phyloP scores from a whole-genome alignment of 2,329 filamentous ascomycete genomes.

The Mycosphaerella sp. region DNA sequence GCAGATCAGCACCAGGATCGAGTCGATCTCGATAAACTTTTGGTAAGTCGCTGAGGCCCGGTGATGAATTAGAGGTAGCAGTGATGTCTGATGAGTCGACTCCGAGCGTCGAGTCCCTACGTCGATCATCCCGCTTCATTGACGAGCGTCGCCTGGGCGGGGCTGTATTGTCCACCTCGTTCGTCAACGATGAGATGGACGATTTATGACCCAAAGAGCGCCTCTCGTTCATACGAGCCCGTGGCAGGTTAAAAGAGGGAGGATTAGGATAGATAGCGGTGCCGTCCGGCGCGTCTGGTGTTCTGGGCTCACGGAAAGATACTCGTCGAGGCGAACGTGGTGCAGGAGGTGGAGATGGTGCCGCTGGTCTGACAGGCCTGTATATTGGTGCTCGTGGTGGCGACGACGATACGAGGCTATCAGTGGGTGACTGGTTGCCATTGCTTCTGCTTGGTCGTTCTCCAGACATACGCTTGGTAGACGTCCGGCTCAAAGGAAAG shows the following conservation, averaged over 20 bases:
- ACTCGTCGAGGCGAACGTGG: conserved; percentile 6
- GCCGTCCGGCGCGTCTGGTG: conserved; percentile 19
- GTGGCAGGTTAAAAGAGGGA: conserved; percentile 20
- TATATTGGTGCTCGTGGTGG: conserved; percentile 12
- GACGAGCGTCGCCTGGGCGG: not conserved
- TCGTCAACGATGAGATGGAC: conserved; percentile 11
- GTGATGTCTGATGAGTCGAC: conserved; percentile 1
- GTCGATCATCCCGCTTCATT: conserved; percentile 4
- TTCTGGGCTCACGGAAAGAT: conserved; percentile 8
- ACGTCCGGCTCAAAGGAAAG: conserved; percentile 18
- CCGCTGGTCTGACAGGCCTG: conserved; percentile 18
- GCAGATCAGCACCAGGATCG: conserved; percentile 17
- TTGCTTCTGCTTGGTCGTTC: conserved; percentile 12
- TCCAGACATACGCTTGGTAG: conserved; percentile 21
- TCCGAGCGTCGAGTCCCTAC: conserved; percentile 13
- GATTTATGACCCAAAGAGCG: conserved; percentile 7
- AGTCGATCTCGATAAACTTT: conserved; percentile 11
- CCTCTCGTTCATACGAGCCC: conserved; percentile 20
- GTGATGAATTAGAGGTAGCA: conserved; percentile 14
- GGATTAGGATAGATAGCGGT: conserved; percentile 26
- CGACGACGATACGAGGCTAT: conserved; percentile 18
- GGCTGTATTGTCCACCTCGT: conserved; percentile 18
- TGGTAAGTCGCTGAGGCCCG: conserved; percentile 21
- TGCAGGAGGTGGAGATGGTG: conserved; percentile 18
- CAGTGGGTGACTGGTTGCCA: conserved; percentile 17